Evolutionary conservation across 2,329 filamentous ascomycete species (phyloP).

Genomic region (Nothomitra cinnamomea): DNA sequence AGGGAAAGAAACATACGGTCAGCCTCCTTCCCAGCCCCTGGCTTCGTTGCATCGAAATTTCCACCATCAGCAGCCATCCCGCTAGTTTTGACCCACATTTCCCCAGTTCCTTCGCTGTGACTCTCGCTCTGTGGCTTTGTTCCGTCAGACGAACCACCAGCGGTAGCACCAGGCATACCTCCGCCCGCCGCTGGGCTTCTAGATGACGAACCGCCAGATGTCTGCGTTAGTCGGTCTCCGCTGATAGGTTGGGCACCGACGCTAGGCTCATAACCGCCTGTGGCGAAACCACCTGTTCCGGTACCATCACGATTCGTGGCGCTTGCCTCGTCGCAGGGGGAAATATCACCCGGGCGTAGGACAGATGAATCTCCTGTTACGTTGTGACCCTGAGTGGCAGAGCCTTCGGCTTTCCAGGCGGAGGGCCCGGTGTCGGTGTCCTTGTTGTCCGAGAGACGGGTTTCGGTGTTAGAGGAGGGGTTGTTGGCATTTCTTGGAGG

Average conservation of each 20-base stretch:
- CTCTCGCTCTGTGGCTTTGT: slow-evolving; percentile 16
- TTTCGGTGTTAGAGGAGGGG: neutral
- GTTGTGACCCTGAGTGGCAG: neutral
- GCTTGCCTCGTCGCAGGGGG: neutral
- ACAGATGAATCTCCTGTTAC: neutral
- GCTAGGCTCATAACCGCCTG: slow-evolving; percentile 11
- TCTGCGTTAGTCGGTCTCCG: slow-evolving; percentile 12
- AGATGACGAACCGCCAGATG: neutral
- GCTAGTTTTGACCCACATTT: slow-evolving; percentile 38
- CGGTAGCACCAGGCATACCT: too few relatives aligned
- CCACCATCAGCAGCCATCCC: slow-evolving; percentile 48
- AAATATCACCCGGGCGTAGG: neutral
- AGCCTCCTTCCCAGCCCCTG: slow-evolving; percentile 49
- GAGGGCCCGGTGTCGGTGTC: neutral
- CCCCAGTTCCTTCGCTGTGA: slow-evolving; percentile 32
- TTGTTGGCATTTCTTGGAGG: neutral
- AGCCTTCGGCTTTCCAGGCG: neutral
- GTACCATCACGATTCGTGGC: neutral
- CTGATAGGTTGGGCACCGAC: slow-evolving; percentile 12
- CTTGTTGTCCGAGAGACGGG: neutral
- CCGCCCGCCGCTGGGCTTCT: neutral
- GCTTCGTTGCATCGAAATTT: slow-evolving; percentile 41
- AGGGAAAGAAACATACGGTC: slow-evolving; percentile 32
- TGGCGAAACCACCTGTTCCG: neutral
- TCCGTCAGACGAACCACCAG: slow-evolving; percentile 11